Conservation (phyloP, 495 filamentous ascomycete genomes). For the Alectoria sarmentosa region DNA sequence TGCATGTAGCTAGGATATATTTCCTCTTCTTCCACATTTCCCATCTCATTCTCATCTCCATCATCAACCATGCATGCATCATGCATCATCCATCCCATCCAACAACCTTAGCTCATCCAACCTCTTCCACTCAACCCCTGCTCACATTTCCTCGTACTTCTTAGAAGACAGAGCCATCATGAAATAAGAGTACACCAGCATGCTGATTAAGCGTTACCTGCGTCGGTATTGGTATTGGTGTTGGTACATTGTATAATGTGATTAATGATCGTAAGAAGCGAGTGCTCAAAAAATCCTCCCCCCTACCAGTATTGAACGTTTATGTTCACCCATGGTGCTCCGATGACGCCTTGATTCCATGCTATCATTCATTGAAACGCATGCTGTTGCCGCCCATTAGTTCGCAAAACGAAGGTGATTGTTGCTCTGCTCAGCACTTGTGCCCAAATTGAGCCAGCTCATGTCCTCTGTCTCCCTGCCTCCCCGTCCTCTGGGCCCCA, state of each 20-base stretch:
- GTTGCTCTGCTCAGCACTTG: conserved; percentile 17
- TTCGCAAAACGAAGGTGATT: conserved; percentile 12
- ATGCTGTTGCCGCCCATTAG: conserved; percentile 5
- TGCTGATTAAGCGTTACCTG: conserved; percentile 20
- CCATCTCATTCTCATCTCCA: neutral
- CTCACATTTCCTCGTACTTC: conserved; percentile 1
- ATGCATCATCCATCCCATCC: conserved; percentile 5
- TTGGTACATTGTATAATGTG: conserved; percentile 13
- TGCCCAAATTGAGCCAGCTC: conserved; percentile 66
- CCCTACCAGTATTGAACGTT: neutral
- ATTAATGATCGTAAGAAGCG: conserved; percentile 16
- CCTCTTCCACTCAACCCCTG: neutral
- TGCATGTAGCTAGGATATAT: conserved; percentile 11
- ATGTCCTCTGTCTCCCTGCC: conserved; percentile 45
- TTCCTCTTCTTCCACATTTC: neutral
- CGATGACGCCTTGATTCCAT: neutral
- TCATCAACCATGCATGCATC: neutral
- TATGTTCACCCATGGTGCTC: conserved; percentile 9
- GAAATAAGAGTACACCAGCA: conserved; percentile 12
- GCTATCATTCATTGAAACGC: conserved; percentile 4
- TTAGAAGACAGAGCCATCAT: conserved; percentile 8
- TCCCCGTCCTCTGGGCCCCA: conserved; percentile 21
- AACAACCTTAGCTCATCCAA: neutral
- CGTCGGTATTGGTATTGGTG: conserved; percentile 12
- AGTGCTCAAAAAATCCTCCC: neutral